These are phyloP conservation scores for Penicillium occitanis DNA, from an alignment of 2,329 filamentous ascomycete species.

Conservation along the genomic window DNA sequence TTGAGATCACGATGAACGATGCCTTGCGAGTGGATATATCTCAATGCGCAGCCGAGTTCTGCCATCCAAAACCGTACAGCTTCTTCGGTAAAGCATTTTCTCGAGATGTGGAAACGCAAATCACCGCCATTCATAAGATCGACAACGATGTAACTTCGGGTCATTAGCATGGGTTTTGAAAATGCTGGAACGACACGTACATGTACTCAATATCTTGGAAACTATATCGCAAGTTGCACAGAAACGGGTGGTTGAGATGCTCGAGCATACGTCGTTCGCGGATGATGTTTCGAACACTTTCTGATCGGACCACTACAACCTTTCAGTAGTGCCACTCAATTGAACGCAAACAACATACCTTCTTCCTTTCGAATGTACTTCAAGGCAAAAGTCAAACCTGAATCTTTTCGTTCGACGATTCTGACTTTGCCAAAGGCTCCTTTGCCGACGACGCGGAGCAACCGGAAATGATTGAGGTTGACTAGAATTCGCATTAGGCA, in stretches of 20 bases:
- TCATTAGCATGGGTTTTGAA: slow-evolving; percentile 28
- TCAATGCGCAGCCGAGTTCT: slow-evolving; percentile 85
- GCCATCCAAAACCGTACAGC: slow-evolving; percentile 97
- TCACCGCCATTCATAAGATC: slow-evolving; percentile 98
- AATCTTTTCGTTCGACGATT: slow-evolving; percentile 97
- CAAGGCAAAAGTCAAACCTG: slow-evolving; percentile 85
- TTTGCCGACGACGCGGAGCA: slow-evolving; percentile 92
- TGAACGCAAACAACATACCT: slow-evolving; percentile 56
- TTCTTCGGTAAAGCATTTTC: slow-evolving; percentile 97
- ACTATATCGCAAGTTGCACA: slow-evolving; percentile 97
- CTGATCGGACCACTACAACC: slow-evolving; percentile 81
- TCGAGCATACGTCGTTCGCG: slow-evolving; percentile 97
- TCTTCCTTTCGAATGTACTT: slow-evolving; percentile 99
- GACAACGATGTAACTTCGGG: slow-evolving; percentile 76
- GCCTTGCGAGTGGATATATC: slow-evolving; percentile 80
- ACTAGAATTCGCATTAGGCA: slow-evolving; percentile 53
- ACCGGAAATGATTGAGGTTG: slow-evolving; percentile 94
- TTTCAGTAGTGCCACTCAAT: slow-evolving; percentile 20
- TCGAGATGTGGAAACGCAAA: slow-evolving; percentile 92
- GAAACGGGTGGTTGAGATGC: slow-evolving; percentile 94
- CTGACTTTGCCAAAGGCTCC: slow-evolving; percentile 98
- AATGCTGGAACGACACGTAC: slow-evolving; percentile 53
- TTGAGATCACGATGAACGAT: slow-evolving; percentile 92
- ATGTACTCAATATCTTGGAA: slow-evolving; percentile 99
- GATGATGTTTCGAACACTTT: slow-evolving; percentile 97